Evolutionary conservation across 305 asterid genomes (phyloP).

Genomic region (Fraxinus latifolia): DNA sequence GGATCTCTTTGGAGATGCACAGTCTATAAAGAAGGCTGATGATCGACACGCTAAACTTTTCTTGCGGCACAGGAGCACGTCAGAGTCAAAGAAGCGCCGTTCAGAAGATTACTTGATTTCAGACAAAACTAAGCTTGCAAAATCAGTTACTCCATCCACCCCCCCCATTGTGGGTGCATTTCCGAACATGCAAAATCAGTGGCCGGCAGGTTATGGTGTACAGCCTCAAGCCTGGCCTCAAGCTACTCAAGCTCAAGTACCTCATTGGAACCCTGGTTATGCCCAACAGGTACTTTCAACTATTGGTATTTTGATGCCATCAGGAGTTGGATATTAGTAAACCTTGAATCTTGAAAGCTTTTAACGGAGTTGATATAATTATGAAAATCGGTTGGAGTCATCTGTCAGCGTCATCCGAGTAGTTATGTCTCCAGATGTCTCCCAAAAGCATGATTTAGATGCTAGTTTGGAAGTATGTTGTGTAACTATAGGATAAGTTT

Average conservation of each 20-base stretch:
- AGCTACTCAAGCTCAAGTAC: slow-evolving; percentile 75
- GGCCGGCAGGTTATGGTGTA: slow-evolving; percentile 78
- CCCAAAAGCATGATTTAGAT: not conserved
- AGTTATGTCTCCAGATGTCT: not conserved
- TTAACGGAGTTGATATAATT: not conserved
- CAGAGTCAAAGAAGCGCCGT: slow-evolving; percentile 84
- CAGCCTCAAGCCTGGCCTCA: slow-evolving; percentile 86
- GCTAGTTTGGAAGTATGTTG: not conserved
- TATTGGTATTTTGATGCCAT: not conserved
- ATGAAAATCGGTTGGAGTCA: not conserved
- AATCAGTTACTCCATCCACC: slow-evolving; percentile 52
- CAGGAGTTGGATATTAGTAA: not conserved
- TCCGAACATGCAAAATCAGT: slow-evolving; percentile 68
- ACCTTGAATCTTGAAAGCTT: not conserved
- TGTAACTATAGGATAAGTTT: not conserved
- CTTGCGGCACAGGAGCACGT: slow-evolving; percentile 68
- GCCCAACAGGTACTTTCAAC: slow-evolving; percentile 61
- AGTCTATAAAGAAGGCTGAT: slow-evolving; percentile 71
- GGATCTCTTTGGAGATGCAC: slow-evolving; percentile 91
- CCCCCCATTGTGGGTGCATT: slow-evolving; percentile 66
- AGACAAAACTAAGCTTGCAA: slow-evolving; percentile 71
- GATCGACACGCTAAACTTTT: slow-evolving; percentile 84
- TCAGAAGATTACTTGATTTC: slow-evolving; percentile 80
- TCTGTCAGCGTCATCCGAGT: not conserved
- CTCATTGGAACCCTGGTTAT: slow-evolving; percentile 79